Conservation (phyloP, 2,329 filamentous ascomycete species). For the Harringtonia lauricola region DNA sequence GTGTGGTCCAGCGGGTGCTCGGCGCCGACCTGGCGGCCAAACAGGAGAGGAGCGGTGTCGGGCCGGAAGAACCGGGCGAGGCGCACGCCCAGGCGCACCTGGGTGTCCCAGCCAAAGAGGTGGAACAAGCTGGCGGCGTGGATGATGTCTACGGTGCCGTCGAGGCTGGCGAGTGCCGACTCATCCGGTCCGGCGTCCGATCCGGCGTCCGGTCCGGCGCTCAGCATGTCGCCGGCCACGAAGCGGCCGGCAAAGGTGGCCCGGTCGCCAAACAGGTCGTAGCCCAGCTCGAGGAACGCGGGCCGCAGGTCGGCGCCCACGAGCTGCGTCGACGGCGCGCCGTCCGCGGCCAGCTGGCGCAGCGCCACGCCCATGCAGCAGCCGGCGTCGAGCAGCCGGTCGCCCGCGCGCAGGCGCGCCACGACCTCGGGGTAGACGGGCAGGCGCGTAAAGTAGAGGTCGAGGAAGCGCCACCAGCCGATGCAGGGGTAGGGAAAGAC, state of each 20-base stretch:
- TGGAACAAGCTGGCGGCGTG: constrained; percentile 21
- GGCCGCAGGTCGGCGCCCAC: constrained; percentile 25
- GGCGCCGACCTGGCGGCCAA: constrained; percentile 18
- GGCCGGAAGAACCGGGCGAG: constrained; percentile 16
- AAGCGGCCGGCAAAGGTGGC: constrained; percentile 11
- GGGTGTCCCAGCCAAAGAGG: constrained; percentile 18
- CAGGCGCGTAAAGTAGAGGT: constrained; percentile 21
- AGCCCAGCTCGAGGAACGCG: constrained; percentile 22
- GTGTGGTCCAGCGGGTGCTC: constrained; percentile 13
- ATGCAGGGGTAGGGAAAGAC: constrained; percentile 27
- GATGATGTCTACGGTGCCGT: constrained; percentile 17
- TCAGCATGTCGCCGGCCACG: constrained; percentile 17
- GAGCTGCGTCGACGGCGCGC: constrained; percentile 24
- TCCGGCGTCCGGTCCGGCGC: no score
- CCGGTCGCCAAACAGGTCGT: constrained; percentile 21
- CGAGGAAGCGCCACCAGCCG: constrained; percentile 27
- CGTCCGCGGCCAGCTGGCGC: constrained; percentile 27
- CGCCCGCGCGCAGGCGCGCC: constrained; percentile 16
- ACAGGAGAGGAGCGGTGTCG: constrained; percentile 10
- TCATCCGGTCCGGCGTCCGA: constrained; percentile 7
- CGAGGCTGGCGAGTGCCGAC: constrained; percentile 8
- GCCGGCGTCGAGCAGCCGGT: constrained; percentile 25
- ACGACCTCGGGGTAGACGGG: constrained; percentile 20
- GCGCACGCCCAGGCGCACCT: constrained; percentile 15
- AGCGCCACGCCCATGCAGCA: constrained; percentile 34